phyloP scores from a whole-genome alignment of 495 filamentous ascomycete species.

The Cetradonia linearis region DNA sequence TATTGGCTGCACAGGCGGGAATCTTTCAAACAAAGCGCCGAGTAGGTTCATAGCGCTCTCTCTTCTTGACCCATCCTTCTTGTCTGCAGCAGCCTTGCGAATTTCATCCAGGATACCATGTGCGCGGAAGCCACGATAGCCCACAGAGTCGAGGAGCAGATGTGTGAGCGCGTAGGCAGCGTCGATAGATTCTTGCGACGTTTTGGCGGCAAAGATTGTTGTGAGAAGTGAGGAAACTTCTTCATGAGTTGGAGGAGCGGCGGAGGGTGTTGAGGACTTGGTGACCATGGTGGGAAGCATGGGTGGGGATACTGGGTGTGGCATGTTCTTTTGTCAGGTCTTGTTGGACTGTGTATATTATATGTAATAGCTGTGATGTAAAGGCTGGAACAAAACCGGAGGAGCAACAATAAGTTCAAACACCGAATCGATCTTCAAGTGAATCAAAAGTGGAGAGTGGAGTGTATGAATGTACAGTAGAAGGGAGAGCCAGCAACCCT shows the following conservation, averaged over 20 bases:
- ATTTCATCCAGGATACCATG: constrained; percentile 63
- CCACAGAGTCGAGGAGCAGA: constrained; percentile 65
- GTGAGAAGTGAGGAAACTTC: constrained; percentile 65
- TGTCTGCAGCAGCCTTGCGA: constrained; percentile 82
- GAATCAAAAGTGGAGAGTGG: background rate
- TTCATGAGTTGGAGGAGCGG: constrained; percentile 52
- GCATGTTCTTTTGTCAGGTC: constrained; percentile 42
- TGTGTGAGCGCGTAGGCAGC: constrained; percentile 75
- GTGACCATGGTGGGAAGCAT: constrained; percentile 49
- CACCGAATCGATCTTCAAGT: background rate
- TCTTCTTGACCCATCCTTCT: constrained; percentile 77
- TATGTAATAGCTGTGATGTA: no score
- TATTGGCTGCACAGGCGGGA: constrained; percentile 64
- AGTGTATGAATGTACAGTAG: background rate
- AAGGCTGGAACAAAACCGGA: background rate
- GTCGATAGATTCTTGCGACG: constrained; percentile 79
- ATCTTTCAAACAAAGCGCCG: constrained; percentile 83
- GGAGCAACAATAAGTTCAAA: background rate
- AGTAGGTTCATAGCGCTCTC: constrained; percentile 94
- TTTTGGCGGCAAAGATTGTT: constrained; percentile 67
- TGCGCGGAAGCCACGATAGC: constrained; percentile 58
- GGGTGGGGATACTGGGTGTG: constrained; percentile 51
- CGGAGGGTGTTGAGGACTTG: constrained; percentile 46
- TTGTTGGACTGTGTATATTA: background rate
- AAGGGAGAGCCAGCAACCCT: constrained; percentile 10